A percentile compares a stretch with the other conserved stretches of the same genome.
Conservation (phyloP, 371 early-diverging fungal species). For the Nosema granulosis region DNA sequence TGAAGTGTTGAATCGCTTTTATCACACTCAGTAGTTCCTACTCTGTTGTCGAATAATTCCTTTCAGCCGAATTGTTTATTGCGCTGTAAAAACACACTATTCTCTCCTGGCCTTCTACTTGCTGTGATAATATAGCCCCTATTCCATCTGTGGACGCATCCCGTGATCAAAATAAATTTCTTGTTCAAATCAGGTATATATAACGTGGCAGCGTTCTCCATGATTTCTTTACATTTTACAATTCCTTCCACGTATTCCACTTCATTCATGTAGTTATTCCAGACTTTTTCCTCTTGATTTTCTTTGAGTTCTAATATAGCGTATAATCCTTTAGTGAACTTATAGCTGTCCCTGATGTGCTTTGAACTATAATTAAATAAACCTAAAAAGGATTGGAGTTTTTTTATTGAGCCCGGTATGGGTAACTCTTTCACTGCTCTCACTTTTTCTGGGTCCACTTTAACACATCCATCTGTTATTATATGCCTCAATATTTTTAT, state of each 20-base stretch:
- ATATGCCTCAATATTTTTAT: conserved; percentile 45
- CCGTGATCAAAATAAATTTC: conserved; percentile 34
- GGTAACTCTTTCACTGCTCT: conserved; percentile 4
- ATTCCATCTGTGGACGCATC: conserved; percentile 32
- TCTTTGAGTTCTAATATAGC: not conserved
- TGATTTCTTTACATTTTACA: not conserved
- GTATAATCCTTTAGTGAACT: not conserved
- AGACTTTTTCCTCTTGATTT: not conserved
- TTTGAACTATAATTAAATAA: conserved; percentile 31
- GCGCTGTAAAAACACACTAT: not conserved
- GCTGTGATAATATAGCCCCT: conserved; percentile 42
- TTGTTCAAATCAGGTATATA: conserved; percentile 19
- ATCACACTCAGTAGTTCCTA: conserved; percentile 27
- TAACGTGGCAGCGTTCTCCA: not conserved
- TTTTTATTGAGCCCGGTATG: conserved; percentile 11
- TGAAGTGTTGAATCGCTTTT: conserved; percentile 21
- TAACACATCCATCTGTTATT: not conserved
- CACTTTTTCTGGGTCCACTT: conserved; percentile 14
- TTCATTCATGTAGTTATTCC: not conserved
- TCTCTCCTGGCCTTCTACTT: conserved; percentile 13
- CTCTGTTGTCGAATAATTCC: conserved; percentile 38
- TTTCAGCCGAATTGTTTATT: not conserved
- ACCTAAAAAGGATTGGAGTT: conserved; percentile 44
- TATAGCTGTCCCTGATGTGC: conserved; percentile 17
- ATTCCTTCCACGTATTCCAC: not conserved